Evolutionary conservation across 2,329 filamentous ascomycete genomes (phyloP).

Genomic region (Xylaria arbuscula): DNA sequence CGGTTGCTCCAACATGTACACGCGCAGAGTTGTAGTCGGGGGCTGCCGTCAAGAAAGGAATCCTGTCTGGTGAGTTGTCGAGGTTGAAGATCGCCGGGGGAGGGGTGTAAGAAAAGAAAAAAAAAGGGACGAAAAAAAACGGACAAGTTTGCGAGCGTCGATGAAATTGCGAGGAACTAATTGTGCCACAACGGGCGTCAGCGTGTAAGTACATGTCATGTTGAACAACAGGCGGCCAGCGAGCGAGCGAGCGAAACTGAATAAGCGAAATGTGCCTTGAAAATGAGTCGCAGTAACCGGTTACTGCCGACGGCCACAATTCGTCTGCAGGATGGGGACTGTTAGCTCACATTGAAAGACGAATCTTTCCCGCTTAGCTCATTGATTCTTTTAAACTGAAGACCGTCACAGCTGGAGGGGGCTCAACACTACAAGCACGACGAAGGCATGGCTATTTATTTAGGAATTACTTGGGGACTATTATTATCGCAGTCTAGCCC

Average conservation of each 20-base stretch:
- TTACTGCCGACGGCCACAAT: slow-evolving; percentile 34
- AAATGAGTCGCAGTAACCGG: slow-evolving; percentile 29
- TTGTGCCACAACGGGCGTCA: slow-evolving; percentile 19
- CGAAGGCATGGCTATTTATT: slow-evolving; percentile 9
- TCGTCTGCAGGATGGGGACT: slow-evolving; percentile 30
- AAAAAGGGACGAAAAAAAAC: neutral
- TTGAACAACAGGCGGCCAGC: slow-evolving; percentile 17
- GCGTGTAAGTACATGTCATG: slow-evolving; percentile 27
- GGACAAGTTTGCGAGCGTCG: neutral
- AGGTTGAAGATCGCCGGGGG: slow-evolving; percentile 14
- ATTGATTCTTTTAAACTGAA: slow-evolving; percentile 14
- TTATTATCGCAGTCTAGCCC: slow-evolving; percentile 19
- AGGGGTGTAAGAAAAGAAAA: neutral
- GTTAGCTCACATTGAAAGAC: slow-evolving; percentile 24
- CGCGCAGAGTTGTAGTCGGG: slow-evolving; percentile 1
- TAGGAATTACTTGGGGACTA: slow-evolving; percentile 9
- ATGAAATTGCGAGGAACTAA: slow-evolving; percentile 2
- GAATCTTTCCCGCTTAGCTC: slow-evolving; percentile 23
- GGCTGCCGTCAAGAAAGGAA: neutral
- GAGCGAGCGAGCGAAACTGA: slow-evolving; percentile 27
- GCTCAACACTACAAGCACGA: slow-evolving; percentile 9
- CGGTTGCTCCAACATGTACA: slow-evolving; percentile 7
- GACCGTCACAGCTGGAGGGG: slow-evolving; percentile 7
- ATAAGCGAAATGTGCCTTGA: slow-evolving; percentile 31
- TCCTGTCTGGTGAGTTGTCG: slow-evolving; percentile 10